Percentiles rank a stretch among this genome's conserved stretches.
phyloP scores from a whole-genome alignment of 345 rosid genomes.

The Conringia planisiliqua region DNA sequence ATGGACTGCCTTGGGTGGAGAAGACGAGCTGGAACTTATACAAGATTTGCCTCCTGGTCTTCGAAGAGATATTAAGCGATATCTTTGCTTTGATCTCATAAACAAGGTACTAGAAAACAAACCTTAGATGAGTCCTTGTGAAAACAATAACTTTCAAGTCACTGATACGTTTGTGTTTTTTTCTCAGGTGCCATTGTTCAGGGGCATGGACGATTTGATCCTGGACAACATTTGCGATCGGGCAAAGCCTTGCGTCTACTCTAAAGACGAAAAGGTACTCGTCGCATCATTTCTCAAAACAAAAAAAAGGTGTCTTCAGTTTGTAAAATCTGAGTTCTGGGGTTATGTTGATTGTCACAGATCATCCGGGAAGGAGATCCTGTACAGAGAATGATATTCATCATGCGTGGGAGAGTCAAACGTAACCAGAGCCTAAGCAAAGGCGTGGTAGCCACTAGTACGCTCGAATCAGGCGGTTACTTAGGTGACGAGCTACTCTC shows the following conservation, averaged over 20 bases:
- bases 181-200: conserved; percentile 74
- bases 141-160: not conserved
- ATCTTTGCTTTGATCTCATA: conserved; percentile 82
- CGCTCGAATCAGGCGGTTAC: conserved; percentile 75
- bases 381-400: conserved; percentile 71
- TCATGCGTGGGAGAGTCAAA: conserved; percentile 55
- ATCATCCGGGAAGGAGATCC: conserved; percentile 96
- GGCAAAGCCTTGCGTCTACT: conserved; percentile 64
- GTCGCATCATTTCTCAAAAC: not conserved
- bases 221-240: conserved; percentile 95
- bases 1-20: conserved; percentile 74
- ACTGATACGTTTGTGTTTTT: not conserved
- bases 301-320: not conserved
- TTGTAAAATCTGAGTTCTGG: not conserved
- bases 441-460: conserved; percentile 61
- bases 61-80: conserved; percentile 75
- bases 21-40: conserved; percentile 68
- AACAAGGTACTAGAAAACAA: conserved; percentile 48
- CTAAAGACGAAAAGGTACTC: conserved; percentile 81
- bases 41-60: conserved; percentile 84
- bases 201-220: conserved; percentile 71
- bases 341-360: conserved; percentile 34
- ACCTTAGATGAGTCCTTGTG: not conserved
- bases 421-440: conserved; percentile 73
- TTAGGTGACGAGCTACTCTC: conserved; percentile 88